These are phyloP conservation scores for Carex myosuroides DNA, from an alignment of 176 grass and related monocot species.

Conservation along the genomic window DNA sequence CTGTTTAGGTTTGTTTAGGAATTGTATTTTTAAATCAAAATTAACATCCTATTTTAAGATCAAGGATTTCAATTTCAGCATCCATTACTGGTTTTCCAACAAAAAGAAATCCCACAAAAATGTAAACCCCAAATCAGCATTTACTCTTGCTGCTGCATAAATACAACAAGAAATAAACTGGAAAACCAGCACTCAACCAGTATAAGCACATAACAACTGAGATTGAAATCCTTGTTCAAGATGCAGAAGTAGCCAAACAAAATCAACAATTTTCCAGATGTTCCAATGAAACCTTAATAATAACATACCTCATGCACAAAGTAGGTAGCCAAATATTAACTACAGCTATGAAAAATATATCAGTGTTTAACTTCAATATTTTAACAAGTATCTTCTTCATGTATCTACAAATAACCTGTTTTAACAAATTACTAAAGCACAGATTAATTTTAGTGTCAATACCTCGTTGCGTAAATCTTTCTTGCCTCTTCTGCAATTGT, in stretches of 20 bases:
- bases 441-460: constrained; percentile 46
- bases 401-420: not conserved
- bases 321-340: constrained; percentile 12
- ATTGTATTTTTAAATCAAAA: not conserved
- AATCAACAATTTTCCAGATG: not conserved
- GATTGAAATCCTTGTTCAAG: not conserved
- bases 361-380: constrained; percentile 10
- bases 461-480: constrained; percentile 65
- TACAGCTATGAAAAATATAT: constrained; percentile 3
- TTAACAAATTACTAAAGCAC: constrained; percentile 12
- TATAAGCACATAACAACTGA: not conserved
- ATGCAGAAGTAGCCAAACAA: not conserved
- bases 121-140: not conserved
- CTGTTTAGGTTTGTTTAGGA: not conserved
- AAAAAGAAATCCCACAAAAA: not conserved
- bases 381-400: constrained; percentile 8
- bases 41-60: not conserved
- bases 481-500: constrained; percentile 27
- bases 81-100: not conserved
- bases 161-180: not conserved
- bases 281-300: not conserved
- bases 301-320: constrained; percentile 13
- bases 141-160: not conserved
- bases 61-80: constrained; percentile 5
- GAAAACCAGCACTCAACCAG: not conserved